phyloP scores from a whole-genome alignment of 2,329 filamentous ascomycete genomes.

The Aspergillus costaricaensis region DNA sequence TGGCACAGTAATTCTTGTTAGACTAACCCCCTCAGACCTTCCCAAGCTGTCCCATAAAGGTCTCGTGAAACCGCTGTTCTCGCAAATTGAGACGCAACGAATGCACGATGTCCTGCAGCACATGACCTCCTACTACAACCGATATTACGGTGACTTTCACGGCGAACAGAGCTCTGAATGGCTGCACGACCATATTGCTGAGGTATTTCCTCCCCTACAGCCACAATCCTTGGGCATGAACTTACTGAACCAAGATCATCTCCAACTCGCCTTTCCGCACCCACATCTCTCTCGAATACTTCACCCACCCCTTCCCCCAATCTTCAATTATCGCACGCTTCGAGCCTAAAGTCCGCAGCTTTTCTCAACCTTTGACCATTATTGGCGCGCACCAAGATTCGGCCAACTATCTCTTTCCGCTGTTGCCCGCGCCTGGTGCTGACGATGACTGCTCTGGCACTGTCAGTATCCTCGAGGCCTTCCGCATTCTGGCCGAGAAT shows the following conservation, averaged over 20 bases:
- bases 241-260: background rate
- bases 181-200: background rate
- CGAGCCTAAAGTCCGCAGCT: conserved; percentile 8
- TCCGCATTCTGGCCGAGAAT: background rate
- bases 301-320: conserved; percentile 2
- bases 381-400: conserved; percentile 8
- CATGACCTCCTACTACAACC: conserved; percentile 9
- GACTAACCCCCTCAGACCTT: background rate
- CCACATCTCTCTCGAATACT: conserved; percentile 9
- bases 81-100: background rate
- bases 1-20: background rate
- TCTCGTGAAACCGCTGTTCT: background rate
- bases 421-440: conserved; percentile 1
- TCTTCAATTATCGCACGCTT: conserved; percentile 8
- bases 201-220: background rate
- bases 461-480: conserved; percentile 6
- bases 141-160: conserved; percentile 4
- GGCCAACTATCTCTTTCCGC: conserved; percentile 6
- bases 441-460: conserved; percentile 8
- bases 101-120: conserved; percentile 3
- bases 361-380: background rate
- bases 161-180: conserved; percentile 6
- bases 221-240: background rate
- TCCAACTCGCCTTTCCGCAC: conserved; percentile 1
- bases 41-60: background rate